phyloP scores from a whole-genome alignment of 2,329 filamentous ascomycete genomes.

The Claviceps maximensis region DNA sequence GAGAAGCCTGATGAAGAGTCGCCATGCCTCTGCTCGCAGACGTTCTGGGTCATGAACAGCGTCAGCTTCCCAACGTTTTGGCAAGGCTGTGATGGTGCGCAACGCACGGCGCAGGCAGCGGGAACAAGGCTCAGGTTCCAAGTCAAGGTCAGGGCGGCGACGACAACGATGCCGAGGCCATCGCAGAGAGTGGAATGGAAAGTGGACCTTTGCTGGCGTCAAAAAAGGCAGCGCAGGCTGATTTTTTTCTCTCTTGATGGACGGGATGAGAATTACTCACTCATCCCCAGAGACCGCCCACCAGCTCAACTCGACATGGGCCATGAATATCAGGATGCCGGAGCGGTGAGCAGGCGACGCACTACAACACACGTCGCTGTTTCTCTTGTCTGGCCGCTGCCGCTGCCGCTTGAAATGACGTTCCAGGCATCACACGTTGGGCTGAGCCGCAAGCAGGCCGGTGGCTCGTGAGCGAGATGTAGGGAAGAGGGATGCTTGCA shows the following conservation, averaged over 20 bases:
- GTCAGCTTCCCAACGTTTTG: constrained; percentile 1
- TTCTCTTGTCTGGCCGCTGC: neutral
- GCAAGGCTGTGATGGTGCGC: neutral
- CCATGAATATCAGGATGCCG: no score
- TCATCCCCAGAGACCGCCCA: neutral
- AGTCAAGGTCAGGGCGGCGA: no score
- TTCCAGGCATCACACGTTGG: no score
- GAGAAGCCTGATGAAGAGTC: neutral
- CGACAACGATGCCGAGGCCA: no score
- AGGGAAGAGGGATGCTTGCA: neutral
- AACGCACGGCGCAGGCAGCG: neutral
- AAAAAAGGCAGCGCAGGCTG: neutral
- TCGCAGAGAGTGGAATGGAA: no score
- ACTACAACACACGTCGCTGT: neutral
- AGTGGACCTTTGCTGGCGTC: no score
- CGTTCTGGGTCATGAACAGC: constrained; percentile 3
- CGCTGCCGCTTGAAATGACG: no score
- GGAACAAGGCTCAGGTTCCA: no score
- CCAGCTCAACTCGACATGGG: neutral
- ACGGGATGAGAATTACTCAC: neutral
- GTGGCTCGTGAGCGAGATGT: neutral
- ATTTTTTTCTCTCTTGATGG: neutral
- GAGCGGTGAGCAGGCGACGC: no score
- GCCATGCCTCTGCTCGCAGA: no score
- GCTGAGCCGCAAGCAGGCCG: no score